Conservation (phyloP, 306 rosid genomes). For the Fragaria vesca region DNA sequence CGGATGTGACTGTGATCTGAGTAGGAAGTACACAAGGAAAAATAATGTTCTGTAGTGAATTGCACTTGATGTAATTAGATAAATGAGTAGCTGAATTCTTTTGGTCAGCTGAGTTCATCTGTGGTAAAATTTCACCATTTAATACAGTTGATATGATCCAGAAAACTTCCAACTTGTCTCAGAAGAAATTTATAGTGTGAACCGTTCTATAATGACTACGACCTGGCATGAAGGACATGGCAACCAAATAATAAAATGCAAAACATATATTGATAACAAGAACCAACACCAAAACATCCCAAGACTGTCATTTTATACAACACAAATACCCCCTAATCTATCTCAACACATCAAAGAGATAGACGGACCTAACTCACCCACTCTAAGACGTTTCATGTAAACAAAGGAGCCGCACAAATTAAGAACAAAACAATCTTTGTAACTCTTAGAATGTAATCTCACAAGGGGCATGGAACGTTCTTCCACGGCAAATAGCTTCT, state of each 20-base stretch:
- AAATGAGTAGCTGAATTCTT: neutral
- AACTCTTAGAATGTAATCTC: constrained; percentile 70
- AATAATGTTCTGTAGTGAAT: neutral
- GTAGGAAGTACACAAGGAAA: neutral
- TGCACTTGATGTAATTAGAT: neutral
- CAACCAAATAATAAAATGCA: neutral
- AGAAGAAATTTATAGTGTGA: neutral
- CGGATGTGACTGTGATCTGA: neutral
- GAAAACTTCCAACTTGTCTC: neutral
- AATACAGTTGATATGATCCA: neutral
- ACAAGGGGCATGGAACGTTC: constrained; percentile 98
- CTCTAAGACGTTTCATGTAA: constrained; percentile 18
- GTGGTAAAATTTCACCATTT: neutral
- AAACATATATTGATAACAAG: neutral
- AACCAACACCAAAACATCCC: constrained; percentile 2
- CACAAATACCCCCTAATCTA: constrained; percentile 11
- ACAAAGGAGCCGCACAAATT: constrained; percentile 35
- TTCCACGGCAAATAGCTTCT: constrained; percentile 91
- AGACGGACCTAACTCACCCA: constrained; percentile 26
- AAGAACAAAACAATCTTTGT: neutral
- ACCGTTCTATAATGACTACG: neutral
- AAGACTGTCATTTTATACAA: constrained; percentile 8
- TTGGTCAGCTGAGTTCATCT: neutral
- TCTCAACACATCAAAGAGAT: constrained; percentile 26
- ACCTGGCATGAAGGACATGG: neutral